These are phyloP conservation scores for Aspergillus flavus DNA, from an alignment of 2,329 filamentous ascomycete genomes.

Conservation along the genomic window DNA sequence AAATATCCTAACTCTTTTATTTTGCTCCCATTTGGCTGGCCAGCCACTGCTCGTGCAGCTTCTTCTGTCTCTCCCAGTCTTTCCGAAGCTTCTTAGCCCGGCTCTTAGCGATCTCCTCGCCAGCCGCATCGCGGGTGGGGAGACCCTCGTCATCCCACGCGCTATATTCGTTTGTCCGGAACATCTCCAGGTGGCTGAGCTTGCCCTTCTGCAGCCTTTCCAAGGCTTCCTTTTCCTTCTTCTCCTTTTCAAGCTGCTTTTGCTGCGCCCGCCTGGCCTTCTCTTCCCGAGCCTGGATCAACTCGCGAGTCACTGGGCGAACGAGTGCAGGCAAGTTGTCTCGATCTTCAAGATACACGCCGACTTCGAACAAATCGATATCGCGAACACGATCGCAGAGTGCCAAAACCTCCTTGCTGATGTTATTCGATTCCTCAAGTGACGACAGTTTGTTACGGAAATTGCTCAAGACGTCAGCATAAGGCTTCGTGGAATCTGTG, in stretches of 20 bases:
- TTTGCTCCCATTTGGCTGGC: background rate
- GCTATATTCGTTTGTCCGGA: constrained; percentile 16
- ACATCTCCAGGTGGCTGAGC: constrained; percentile 53
- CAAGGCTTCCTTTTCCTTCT: constrained; percentile 45
- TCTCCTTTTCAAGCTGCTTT: constrained; percentile 53
- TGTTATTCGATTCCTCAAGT: constrained; percentile 49
- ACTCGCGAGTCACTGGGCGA: constrained; percentile 62
- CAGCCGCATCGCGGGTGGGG: constrained; percentile 3
- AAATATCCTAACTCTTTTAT: background rate
- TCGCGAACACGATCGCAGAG: constrained; percentile 83
- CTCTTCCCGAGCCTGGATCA: constrained; percentile 58
- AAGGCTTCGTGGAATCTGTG: constrained; percentile 42
- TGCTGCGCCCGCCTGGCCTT: constrained; percentile 53
- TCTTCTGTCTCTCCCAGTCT: constrained; percentile 57
- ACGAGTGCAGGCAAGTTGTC: constrained; percentile 71
- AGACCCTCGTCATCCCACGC: constrained; percentile 10
- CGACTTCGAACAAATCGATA: constrained; percentile 75
- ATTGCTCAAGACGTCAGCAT: constrained; percentile 50
- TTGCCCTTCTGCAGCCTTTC: constrained; percentile 63
- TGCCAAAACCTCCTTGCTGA: constrained; percentile 71
- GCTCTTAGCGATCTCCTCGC: constrained; percentile 7
- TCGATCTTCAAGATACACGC: constrained; percentile 86
- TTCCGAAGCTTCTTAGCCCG: constrained; percentile 28
- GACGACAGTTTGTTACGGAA: constrained; percentile 45
- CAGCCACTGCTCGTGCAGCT: constrained; percentile 52